These are phyloP conservation scores for Ceratobasidium sp. DNA, from an alignment of 1,284 basidiomycete genomes.

Conservation along the genomic window DNA sequence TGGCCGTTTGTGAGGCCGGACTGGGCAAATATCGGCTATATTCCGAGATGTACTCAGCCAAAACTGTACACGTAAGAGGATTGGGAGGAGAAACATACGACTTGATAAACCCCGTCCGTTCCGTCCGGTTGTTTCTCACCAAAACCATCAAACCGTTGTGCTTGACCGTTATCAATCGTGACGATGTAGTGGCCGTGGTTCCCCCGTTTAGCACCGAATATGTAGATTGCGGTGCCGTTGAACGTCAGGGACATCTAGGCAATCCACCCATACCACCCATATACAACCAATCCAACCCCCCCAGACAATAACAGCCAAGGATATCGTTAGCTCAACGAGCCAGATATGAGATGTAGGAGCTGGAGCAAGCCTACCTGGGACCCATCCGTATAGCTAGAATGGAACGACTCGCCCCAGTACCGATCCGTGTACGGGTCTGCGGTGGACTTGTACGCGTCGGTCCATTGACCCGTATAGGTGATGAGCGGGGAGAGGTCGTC, in stretches of 20 bases:
- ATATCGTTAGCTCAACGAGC: too few relatives aligned
- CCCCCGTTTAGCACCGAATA: slow-evolving; percentile 37
- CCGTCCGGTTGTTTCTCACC: slow-evolving; percentile 21
- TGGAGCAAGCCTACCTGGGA: slow-evolving; percentile 24
- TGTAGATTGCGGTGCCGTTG: slow-evolving; percentile 35
- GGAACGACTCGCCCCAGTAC: slow-evolving; percentile 29
- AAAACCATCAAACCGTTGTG: slow-evolving; percentile 32
- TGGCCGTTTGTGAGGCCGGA: slow-evolving; percentile 13
- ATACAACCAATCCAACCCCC: too few relatives aligned
- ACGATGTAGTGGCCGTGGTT: slow-evolving; percentile 38
- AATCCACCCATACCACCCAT: too few relatives aligned
- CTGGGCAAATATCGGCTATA: slow-evolving; percentile 29
- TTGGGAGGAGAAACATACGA: background rate
- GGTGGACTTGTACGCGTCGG: slow-evolving; percentile 6
- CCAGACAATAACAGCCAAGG: too few relatives aligned
- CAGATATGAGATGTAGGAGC: background rate
- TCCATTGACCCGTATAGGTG: slow-evolving; percentile 23
- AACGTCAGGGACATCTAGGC: slow-evolving; percentile 24
- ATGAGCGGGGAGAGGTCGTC: slow-evolving; percentile 39
- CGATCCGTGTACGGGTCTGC: slow-evolving; percentile 24
- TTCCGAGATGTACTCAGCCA: background rate
- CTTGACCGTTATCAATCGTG: slow-evolving; percentile 30
- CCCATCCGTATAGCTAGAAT: slow-evolving; percentile 28
- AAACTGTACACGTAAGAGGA: background rate
- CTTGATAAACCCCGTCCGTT: slow-evolving; percentile 35